phyloP scores from a whole-genome alignment of 2,329 filamentous ascomycete species.

The Celoporthe dispersa region DNA sequence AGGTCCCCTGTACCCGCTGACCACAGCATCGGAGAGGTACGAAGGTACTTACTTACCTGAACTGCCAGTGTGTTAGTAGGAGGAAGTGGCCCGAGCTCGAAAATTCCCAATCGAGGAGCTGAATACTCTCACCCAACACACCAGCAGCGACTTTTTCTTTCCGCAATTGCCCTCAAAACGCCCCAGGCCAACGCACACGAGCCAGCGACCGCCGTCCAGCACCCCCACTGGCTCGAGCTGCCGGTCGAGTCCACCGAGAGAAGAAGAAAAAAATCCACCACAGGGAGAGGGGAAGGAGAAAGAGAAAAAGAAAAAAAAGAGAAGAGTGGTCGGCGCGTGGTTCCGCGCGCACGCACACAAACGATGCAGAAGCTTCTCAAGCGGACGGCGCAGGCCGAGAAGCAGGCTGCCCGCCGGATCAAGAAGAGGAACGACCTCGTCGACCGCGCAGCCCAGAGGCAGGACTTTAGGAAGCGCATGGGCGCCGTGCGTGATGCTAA shows the following conservation, averaged over 20 bases:
- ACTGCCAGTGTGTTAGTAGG: background rate
- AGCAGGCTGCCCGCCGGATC: constrained; percentile 59
- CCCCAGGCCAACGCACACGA: background rate
- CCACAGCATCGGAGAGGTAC: too few relatives aligned
- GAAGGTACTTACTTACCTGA: too few relatives aligned
- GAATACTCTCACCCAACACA: constrained; percentile 1
- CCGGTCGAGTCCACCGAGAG: background rate
- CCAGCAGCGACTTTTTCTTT: constrained; percentile 4
- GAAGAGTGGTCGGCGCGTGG: background rate
- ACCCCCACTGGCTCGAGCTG: background rate
- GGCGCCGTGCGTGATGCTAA: constrained; percentile 2
- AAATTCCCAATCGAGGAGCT: constrained; percentile 26
- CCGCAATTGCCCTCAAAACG: background rate
- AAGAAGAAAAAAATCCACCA: too few relatives aligned
- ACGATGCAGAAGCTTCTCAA: constrained; percentile 73
- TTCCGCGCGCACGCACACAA: background rate
- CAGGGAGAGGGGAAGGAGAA: background rate
- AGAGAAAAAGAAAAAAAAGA: too few relatives aligned
- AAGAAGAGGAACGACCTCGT: constrained; percentile 36
- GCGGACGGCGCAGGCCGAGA: constrained; percentile 68
- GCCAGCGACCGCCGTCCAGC: background rate
- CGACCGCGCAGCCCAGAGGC: constrained; percentile 35
- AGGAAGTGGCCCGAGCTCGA: constrained; percentile 27
- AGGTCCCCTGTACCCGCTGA: background rate
- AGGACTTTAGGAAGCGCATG: constrained; percentile 38